Conservation (phyloP, 176 grass and related monocot species). For the Musa itinerans region DNA sequence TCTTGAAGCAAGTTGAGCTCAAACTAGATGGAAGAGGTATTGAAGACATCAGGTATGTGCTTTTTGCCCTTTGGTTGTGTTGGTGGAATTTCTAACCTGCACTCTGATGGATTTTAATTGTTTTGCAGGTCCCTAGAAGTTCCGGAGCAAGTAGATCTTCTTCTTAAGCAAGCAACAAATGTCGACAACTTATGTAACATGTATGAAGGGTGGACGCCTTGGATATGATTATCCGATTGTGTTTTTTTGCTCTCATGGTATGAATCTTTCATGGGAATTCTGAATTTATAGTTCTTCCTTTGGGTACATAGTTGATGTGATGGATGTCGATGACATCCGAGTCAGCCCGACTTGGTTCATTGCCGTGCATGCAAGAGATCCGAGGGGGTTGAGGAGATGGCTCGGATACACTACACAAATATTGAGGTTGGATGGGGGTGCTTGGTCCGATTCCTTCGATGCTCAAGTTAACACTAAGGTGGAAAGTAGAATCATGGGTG, state of each 20-base stretch:
- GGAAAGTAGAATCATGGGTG: too few species aligned
- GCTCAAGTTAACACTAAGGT: too few species aligned
- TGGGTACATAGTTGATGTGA: too few species aligned
- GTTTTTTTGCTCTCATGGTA: neutral
- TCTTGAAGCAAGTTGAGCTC: slow-evolving; percentile 86
- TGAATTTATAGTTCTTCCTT: neutral
- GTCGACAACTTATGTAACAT: slow-evolving; percentile 98
- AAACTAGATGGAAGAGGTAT: slow-evolving; percentile 78
- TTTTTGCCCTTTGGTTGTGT: neutral
- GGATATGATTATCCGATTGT: slow-evolving; percentile 55
- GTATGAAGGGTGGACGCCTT: slow-evolving; percentile 99
- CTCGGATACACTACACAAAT: too few species aligned
- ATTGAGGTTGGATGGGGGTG: too few species aligned
- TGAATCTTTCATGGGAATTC: neutral
- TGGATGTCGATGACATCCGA: too few species aligned
- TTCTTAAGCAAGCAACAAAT: slow-evolving; percentile 84
- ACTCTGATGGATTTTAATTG: slow-evolving; percentile 12
- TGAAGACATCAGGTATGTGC: slow-evolving; percentile 57
- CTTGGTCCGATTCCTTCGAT: too few species aligned
- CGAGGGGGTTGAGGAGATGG: too few species aligned
- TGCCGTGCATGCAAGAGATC: too few species aligned
- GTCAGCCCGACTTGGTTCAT: too few species aligned
- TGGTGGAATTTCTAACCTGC: neutral
- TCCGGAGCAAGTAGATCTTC: slow-evolving; percentile 81
- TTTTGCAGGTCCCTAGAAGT: slow-evolving; percentile 53